These are phyloP conservation scores for Cyberlindnera lachancei DNA, from an alignment of 805 yeast genomes.

Conservation along the genomic window DNA sequence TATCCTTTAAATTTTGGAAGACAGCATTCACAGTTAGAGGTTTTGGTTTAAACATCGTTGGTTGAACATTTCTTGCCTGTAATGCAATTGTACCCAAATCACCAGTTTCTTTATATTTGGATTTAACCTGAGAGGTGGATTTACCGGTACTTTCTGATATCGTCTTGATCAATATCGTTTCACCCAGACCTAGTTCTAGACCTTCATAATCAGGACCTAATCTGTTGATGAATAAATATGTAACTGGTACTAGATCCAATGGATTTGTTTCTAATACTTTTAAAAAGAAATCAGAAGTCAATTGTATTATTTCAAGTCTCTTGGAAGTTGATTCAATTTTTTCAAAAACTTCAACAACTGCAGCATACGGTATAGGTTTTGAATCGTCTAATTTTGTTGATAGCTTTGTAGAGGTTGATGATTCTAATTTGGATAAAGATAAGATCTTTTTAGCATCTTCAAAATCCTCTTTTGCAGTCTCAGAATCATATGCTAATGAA, in stretches of 20 bases:
- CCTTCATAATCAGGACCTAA: slow-evolving; percentile 96
- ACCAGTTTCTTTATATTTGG: slow-evolving; percentile 72
- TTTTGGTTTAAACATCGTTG: slow-evolving; percentile 89
- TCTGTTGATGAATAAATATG: slow-evolving; percentile 80
- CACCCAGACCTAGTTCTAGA: slow-evolving; percentile 89
- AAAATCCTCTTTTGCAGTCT: slow-evolving; percentile 17
- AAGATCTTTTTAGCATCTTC: slow-evolving; percentile 19
- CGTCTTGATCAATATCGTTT: slow-evolving; percentile 79
- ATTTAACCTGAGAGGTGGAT: slow-evolving; percentile 58
- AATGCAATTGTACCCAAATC: slow-evolving; percentile 89
- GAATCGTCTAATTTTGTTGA: background rate
- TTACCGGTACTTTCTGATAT: slow-evolving; percentile 88
- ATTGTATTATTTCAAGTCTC: slow-evolving; percentile 71
- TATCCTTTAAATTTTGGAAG: slow-evolving; percentile 63
- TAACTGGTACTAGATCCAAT: slow-evolving; percentile 53
- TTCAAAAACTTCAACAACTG: slow-evolving; percentile 58
- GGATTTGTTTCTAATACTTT: slow-evolving; percentile 52
- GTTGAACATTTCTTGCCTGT: slow-evolving; percentile 74
- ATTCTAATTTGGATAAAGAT: slow-evolving; percentile 9
- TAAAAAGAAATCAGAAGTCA: slow-evolving; percentile 65
- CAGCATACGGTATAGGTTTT: slow-evolving; percentile 28
- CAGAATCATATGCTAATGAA: slow-evolving; percentile 17
- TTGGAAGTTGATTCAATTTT: slow-evolving; percentile 74
- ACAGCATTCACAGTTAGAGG: slow-evolving; percentile 69
- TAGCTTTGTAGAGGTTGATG: slow-evolving; percentile 4